Conservation (phyloP, 2,329 filamentous ascomycete species). For the Huntiella savannae region DNA sequence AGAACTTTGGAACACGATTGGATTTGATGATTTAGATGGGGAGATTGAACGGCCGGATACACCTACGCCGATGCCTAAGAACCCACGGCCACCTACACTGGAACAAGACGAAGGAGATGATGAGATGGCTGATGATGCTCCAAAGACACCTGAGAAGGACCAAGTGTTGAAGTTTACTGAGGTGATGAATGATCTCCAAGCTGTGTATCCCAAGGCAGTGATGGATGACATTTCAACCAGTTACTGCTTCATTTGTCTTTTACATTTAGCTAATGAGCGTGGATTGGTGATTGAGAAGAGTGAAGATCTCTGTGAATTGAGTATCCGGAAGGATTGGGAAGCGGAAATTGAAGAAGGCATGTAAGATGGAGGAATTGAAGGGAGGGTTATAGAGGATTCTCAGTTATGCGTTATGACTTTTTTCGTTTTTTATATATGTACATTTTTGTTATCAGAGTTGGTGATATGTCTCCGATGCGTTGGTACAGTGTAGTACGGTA, state of each 20-base stretch:
- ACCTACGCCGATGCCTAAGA: slow-evolving; percentile 15
- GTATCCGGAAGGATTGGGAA: slow-evolving; percentile 42
- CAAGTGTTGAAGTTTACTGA: slow-evolving; percentile 63
- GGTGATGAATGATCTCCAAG: slow-evolving; percentile 75
- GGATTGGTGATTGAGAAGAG: slow-evolving; percentile 57
- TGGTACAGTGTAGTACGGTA: too few species aligned
- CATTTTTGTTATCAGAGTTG: too few species aligned
- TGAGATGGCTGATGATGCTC: slow-evolving; percentile 16
- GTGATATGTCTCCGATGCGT: too few species aligned
- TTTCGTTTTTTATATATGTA: background rate
- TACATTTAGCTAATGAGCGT: slow-evolving; percentile 87
- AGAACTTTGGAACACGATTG: slow-evolving; percentile 51
- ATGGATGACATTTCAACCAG: slow-evolving; percentile 93
- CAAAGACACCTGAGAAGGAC: slow-evolving; percentile 17
- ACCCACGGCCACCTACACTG: background rate
- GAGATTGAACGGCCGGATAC: slow-evolving; percentile 14
- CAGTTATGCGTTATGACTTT: background rate
- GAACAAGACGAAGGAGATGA: background rate
- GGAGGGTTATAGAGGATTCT: slow-evolving; percentile 12
- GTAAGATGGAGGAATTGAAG: slow-evolving; percentile 39
- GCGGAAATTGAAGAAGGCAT: slow-evolving; percentile 31
- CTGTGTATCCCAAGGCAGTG: slow-evolving; percentile 65
- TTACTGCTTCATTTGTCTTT: slow-evolving; percentile 77
- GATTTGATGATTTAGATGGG: slow-evolving; percentile 31
- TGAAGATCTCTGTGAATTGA: slow-evolving; percentile 36